Base-by-base conservation (phyloP, 495 filamentous ascomycete species). In the Penicillium ucsense region DNA sequence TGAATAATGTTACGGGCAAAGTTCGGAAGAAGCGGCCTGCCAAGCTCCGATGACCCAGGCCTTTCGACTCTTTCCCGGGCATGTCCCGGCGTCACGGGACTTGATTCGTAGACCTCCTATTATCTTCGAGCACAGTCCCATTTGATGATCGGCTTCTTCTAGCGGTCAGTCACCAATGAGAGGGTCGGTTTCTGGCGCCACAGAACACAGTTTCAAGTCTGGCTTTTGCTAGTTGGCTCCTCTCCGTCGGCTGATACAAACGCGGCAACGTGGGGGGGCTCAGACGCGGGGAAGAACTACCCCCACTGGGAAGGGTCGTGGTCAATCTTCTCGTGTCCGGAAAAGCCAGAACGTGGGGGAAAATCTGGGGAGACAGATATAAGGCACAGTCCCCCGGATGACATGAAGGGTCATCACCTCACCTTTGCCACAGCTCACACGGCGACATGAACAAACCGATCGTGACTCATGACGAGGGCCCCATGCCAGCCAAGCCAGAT, bases 381-480 rank as follows among this genome's bases (percentile, higher is more conserved):
- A 20, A 20, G 20, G 20, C 20, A 20, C 20, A 20, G 20, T 20
- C 2, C 2, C 20, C 20, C 20, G 20, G 20, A 20, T 20, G 20
- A 2, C 20, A 1, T 20, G 20, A 20, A 1, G 20, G 20, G 2
- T 2, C 20, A 20, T 20, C 20, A 27, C 4, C 12, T 32, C 20
- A 8, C 5, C 29, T 36, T n/a, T 30, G 28, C 20, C 10, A 4
- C 0, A 12, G 30, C 8, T 7, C 41, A 38, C 28, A 38, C 7
- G 20, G 20, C 31, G 11, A 37, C 35, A 62, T 62, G 59, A 48
- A 46, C 20, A 62, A 62, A 41, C 44, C 53, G 28, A 31, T 41
- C 8, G 30, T 43, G 8, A 8, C 46, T 30, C 59, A 62, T 36
- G 46, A 62, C 35, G 56, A 62, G 28, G 41, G 31, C 9, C 42